Conservation (phyloP, 495 filamentous ascomycete genomes). For the Penicillium mononematosum region DNA sequence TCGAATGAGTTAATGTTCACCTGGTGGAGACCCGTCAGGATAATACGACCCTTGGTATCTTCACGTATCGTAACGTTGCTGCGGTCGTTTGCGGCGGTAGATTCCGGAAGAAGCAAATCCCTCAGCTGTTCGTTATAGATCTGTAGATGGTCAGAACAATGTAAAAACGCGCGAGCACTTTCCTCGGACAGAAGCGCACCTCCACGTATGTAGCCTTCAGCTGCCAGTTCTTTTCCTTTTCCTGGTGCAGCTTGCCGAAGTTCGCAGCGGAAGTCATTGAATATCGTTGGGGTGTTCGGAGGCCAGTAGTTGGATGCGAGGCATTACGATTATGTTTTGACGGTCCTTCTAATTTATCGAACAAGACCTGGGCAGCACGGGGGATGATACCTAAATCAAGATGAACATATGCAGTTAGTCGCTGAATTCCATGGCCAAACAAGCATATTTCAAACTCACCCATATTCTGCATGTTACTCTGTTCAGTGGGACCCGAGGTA, state of each 20-base stretch:
- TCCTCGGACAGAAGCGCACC: constrained; percentile 40
- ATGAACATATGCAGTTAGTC: constrained; percentile 5
- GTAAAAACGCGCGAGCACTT: not conserved
- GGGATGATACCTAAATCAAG: constrained; percentile 76
- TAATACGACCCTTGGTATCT: constrained; percentile 91
- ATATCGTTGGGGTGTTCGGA: constrained; percentile 79
- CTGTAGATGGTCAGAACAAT: constrained; percentile 34
- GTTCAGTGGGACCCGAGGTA: constrained; percentile 83
- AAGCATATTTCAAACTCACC: constrained; percentile 51
- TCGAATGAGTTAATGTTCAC: constrained; percentile 90
- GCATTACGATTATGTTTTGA: constrained; percentile 49
- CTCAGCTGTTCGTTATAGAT: constrained; percentile 97
- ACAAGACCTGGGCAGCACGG: constrained; percentile 81
- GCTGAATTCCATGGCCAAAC: not conserved
- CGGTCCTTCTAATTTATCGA: constrained; percentile 74
- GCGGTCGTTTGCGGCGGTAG: constrained; percentile 65
- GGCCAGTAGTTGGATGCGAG: constrained; percentile 62
- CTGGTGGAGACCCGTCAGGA: constrained; percentile 84
- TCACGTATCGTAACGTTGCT: constrained; percentile 80
- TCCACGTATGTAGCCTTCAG: constrained; percentile 97
- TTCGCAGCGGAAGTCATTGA: constrained; percentile 60
- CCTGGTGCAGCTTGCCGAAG: constrained; percentile 49
- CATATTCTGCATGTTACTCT: constrained; percentile 71
- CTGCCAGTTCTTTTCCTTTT: constrained; percentile 90
- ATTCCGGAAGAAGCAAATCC: constrained; percentile 83